Evolutionary conservation across 1,139 yeast species (phyloP).

Genomic region (Diutina siamensis): DNA sequence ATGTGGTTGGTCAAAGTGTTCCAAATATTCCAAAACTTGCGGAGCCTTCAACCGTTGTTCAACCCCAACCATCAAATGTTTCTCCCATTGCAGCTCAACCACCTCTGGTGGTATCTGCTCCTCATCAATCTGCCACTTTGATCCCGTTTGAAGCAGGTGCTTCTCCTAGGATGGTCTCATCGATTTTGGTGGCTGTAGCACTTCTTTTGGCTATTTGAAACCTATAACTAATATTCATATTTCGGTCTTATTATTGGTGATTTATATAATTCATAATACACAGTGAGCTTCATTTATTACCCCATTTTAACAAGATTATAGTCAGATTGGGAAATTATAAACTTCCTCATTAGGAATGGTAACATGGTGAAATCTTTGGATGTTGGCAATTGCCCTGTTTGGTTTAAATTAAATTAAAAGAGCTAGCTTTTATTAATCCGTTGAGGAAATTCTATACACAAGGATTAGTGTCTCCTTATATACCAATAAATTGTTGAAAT

Average conservation of each 20-base stretch:
- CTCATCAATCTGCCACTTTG: background rate
- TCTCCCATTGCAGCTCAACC: background rate
- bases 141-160: background rate
- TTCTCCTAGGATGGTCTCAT: background rate
- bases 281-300: background rate
- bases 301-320: too few relatives aligned
- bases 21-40: background rate
- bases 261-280: background rate
- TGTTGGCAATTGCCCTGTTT: background rate
- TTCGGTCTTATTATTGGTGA: background rate
- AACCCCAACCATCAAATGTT: too few relatives aligned
- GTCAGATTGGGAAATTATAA: too few relatives aligned
- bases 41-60: background rate
- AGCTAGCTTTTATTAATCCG: conserved; percentile 1
- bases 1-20: background rate
- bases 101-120: background rate
- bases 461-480: conserved; percentile 2
- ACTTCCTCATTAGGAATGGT: too few relatives aligned
- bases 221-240: background rate
- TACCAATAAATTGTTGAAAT: conserved; percentile 6
- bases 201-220: background rate
- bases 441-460: conserved; percentile 6
- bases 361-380: too few relatives aligned
- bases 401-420: background rate
- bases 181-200: background rate